Base-by-base conservation (phyloP, 2,329 filamentous ascomycete genomes). In the Ophiocordyceps polyrhachis-furcata region DNA sequence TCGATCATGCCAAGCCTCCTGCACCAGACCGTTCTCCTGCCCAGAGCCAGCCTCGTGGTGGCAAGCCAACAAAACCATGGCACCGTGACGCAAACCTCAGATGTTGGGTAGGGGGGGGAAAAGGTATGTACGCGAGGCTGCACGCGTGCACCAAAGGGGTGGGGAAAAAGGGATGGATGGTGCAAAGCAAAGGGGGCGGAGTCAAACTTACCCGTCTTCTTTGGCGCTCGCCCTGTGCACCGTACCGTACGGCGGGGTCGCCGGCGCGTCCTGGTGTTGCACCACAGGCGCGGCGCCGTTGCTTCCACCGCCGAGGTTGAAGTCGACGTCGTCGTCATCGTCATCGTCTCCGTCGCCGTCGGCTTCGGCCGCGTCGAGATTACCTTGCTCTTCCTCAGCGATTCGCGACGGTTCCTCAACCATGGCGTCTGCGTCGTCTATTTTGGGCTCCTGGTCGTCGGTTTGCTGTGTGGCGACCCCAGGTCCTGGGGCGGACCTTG, bases 221-320 rank as follows among this genome's bases (percentile, higher is more conserved):
- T 66, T 66, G 52, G 88, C 83, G 48, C 79, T 81, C 49, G 83
- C 77, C 48, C 73, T 76, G 49, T 64, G 61, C 15, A 63, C 60
- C 23, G 58, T 56, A 46, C 62, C 61, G 32, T 60, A 58, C 3
- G 56, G 55, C 37, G 59, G 61, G 42, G 55, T 56, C 35, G 62
- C 53, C 28, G 53, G 51, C 38, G 48, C 52, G 19, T 54, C 55
- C 25, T 62, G 57, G 21, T 64, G 58, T 40, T 56, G 56, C 44
- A 46, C 46, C 45, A 49, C 44, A 23, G 52, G 47, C 49, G 45
- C 49, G 41, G 51, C 59, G 47, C 57, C 55, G 49, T 59, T 60
- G 41, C 53, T 60, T 43, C 56, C 56, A 12, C 69, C 69, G 40
- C 71, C 71, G 13, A 75, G 59, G 51, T 75, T 73, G 58, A 76